A percentile compares a stretch with the other conserved stretches of the same genome.
phyloP scores from a whole-genome alignment of 116 monocot species.

The Zostera marina region DNA sequence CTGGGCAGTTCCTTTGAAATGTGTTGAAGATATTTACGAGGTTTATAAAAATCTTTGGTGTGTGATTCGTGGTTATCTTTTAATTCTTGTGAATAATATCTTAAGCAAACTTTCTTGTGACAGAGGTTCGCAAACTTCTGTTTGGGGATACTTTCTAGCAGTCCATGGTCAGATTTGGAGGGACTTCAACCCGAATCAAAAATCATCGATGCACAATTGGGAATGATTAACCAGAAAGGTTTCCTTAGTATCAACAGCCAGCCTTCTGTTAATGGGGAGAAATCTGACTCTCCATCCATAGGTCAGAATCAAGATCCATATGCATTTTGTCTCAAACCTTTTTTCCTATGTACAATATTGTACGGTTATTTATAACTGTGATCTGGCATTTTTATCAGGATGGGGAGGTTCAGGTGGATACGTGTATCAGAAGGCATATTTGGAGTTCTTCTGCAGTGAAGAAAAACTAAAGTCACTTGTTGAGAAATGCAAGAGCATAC shows the following conservation, averaged over 20 bases:
- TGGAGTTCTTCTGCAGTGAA: conserved; percentile 80
- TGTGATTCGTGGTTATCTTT: not conserved
- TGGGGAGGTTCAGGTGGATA: conserved; percentile 90
- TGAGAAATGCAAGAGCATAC: conserved; percentile 49
- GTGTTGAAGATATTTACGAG: conserved; percentile 58
- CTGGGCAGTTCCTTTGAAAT: conserved; percentile 69
- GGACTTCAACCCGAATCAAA: conserved; percentile 84
- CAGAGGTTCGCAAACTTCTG: conserved; percentile 77
- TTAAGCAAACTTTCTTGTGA: not conserved
- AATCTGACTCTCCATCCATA: conserved; percentile 52
- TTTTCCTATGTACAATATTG: not conserved
- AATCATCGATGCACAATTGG: conserved; percentile 68
- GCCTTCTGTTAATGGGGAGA: conserved; percentile 79
- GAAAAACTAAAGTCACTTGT: conserved; percentile 45
- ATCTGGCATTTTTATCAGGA: conserved; percentile 18
- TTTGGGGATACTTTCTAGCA: conserved; percentile 59
- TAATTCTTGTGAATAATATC: not conserved
- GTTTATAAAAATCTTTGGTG: conserved; percentile 8
- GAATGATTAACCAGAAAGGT: conserved; percentile 57
- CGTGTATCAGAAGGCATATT: conserved; percentile 91
- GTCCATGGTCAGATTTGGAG: conserved; percentile 90
- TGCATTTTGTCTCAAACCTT: not conserved
- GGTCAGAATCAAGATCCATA: conserved; percentile 14
- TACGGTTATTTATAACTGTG: not conserved
- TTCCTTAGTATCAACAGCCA: conserved; percentile 92